Evolutionary conservation across 75 land plant species (phyloP).

Genomic region (Sequoiadendron giganteum): DNA sequence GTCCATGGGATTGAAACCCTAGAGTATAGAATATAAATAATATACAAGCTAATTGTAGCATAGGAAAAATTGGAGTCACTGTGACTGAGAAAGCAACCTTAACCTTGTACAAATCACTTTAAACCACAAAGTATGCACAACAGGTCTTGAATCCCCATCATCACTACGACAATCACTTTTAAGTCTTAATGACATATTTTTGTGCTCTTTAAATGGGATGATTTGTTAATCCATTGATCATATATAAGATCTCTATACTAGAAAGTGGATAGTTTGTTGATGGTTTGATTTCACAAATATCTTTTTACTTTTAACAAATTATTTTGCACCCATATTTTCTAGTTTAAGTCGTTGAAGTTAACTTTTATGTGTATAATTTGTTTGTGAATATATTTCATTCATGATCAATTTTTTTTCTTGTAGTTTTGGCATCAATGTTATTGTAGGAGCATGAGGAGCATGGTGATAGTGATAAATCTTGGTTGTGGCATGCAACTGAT

Average conservation of each 20-base stretch:
- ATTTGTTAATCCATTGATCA: neutral
- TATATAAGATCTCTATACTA: neutral
- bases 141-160: neutral
- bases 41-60: neutral
- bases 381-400: neutral
- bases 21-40: too few relatives aligned
- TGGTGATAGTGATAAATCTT: conserved; percentile 89
- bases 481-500: conserved; percentile 94
- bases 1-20: too few relatives aligned
- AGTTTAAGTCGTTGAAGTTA: neutral
- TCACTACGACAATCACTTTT: neutral
- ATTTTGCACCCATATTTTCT: too few relatives aligned
- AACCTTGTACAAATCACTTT: neutral
- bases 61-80: neutral
- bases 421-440: conserved; percentile 55
- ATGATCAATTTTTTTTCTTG: conserved; percentile 2
- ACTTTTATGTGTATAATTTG: neutral
- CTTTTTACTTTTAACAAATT: too few relatives aligned
- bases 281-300: too few relatives aligned
- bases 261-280: too few relatives aligned
- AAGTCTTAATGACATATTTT: too few relatives aligned
- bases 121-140: neutral
- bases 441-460: conserved; percentile 95
- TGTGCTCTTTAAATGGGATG: neutral
- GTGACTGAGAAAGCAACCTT: neutral